These are phyloP conservation scores for Curvularia verruculosa DNA, from an alignment of 2,329 filamentous ascomycete species.

Conservation along the genomic window DNA sequence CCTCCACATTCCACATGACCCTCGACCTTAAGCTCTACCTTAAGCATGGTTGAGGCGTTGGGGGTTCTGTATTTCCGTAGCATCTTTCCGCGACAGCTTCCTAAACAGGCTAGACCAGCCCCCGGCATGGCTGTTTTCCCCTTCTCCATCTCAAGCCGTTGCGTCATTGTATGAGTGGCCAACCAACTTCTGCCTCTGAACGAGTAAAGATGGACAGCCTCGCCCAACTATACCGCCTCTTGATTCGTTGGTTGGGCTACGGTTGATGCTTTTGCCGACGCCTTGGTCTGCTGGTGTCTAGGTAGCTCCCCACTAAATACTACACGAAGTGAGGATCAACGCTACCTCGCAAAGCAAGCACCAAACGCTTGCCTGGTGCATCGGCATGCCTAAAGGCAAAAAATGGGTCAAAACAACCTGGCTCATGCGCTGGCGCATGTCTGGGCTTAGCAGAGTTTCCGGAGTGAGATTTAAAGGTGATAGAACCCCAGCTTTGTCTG, in stretches of 20 bases:
- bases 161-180: slow-evolving; percentile 28
- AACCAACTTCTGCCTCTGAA: slow-evolving; percentile 13
- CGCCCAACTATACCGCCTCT: slow-evolving; percentile 1
- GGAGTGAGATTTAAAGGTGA: slow-evolving; percentile 7
- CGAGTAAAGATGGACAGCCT: slow-evolving; percentile 28
- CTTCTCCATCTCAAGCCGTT: slow-evolving; percentile 19
- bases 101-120: slow-evolving; percentile 5
- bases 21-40: slow-evolving; percentile 8
- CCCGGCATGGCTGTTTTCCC: slow-evolving; percentile 7
- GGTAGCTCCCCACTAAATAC: slow-evolving; percentile 12
- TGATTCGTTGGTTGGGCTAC: slow-evolving; percentile 13
- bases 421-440: slow-evolving; percentile 5
- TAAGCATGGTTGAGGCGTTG: slow-evolving; percentile 8
- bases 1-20: slow-evolving; percentile 7
- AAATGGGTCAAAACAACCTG: slow-evolving; percentile 9
- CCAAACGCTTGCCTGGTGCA: slow-evolving; percentile 13
- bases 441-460: neutral
- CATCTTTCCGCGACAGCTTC: slow-evolving; percentile 8
- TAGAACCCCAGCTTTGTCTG: slow-evolving; percentile 11
- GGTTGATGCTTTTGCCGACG: slow-evolving; percentile 21
- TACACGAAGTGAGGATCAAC: slow-evolving; percentile 10
- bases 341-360: slow-evolving; percentile 21
- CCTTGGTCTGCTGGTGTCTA: slow-evolving; percentile 20
- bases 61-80: slow-evolving; percentile 1
- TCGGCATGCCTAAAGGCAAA: slow-evolving; percentile 5